Conservation (phyloP, 1,284 basidiomycete genomes). For the Sanghuangporus baumii region DNA sequence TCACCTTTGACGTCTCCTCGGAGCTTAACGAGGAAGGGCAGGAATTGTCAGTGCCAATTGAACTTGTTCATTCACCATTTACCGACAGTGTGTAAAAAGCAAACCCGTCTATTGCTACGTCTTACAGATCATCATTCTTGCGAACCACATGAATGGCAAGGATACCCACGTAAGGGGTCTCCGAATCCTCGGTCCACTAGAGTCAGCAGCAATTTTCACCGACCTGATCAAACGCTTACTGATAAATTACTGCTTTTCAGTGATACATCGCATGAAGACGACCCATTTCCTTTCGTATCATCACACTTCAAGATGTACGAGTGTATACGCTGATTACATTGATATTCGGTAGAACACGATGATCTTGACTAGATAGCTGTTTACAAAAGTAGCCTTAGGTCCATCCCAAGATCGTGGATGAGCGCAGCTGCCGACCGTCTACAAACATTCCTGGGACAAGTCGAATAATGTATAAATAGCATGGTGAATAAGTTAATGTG, state of each 20-base stretch:
- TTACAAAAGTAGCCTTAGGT: neutral
- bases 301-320: conserved; percentile 72
- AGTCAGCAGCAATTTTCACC: conserved; percentile 38
- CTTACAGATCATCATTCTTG: conserved; percentile 84
- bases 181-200: conserved; percentile 76
- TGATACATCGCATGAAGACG: conserved; percentile 46
- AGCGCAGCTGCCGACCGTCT: neutral
- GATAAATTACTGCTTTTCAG: conserved; percentile 24
- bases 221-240: neutral
- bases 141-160: conserved; percentile 97
- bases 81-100: conserved; percentile 34
- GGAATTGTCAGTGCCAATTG: conserved; percentile 43
- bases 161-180: conserved; percentile 96
- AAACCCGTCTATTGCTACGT: conserved; percentile 87
- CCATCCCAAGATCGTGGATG: neutral
- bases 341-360: neutral
- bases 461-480: neutral
- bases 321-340: conserved; percentile 52
- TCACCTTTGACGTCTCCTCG: conserved; percentile 81
- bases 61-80: neutral
- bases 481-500: conserved; percentile 7
- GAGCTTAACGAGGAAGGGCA: conserved; percentile 76
- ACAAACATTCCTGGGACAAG: neutral
- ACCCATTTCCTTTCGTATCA: conserved; percentile 64
- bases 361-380: neutral